Evolutionary conservation across 2,329 filamentous ascomycete genomes (phyloP).

Genomic region (Periconia digitata): DNA sequence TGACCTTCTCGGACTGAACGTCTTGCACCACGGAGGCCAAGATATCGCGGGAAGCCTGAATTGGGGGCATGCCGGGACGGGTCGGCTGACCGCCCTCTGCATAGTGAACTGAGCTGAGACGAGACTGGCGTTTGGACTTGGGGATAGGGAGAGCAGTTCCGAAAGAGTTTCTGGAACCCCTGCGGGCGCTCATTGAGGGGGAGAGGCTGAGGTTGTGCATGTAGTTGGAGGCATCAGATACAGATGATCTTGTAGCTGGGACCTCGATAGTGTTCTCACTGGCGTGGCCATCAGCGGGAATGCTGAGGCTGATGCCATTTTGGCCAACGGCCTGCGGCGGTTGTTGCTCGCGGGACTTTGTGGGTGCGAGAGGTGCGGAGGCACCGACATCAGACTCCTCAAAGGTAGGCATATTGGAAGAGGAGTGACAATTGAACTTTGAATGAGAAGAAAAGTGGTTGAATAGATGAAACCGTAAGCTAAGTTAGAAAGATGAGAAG

Average conservation of each 20-base stretch:
- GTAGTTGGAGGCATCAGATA: conserved; percentile 67
- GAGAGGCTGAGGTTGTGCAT: conserved; percentile 73
- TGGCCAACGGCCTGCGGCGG: conserved; percentile 14
- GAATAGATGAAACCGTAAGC: not conserved
- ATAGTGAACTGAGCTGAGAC: conserved; percentile 64
- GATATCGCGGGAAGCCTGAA: conserved; percentile 66
- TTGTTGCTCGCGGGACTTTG: conserved; percentile 27
- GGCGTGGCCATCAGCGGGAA: conserved; percentile 33
- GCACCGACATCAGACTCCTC: conserved; percentile 59
- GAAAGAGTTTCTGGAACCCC: conserved; percentile 75
- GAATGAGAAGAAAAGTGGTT: not conserved
- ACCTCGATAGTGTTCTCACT: conserved; percentile 63
- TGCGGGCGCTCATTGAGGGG: conserved; percentile 67
- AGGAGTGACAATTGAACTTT: not conserved
- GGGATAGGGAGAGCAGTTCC: conserved; percentile 73
- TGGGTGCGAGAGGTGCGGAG: conserved; percentile 31
- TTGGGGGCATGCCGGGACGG: conserved; percentile 60
- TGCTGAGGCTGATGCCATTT: conserved; percentile 39
- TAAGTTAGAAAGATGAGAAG: not conserved
- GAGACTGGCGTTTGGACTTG: conserved; percentile 67
- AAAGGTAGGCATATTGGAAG: conserved; percentile 57
- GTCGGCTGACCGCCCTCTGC: conserved; percentile 47
- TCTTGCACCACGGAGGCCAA: conserved; percentile 71
- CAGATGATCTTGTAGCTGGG: conserved; percentile 67
- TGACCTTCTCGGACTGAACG: conserved; percentile 65